These are phyloP conservation scores for Candida golubevii DNA, from an alignment of 805 yeast species.

Conservation along the genomic window DNA sequence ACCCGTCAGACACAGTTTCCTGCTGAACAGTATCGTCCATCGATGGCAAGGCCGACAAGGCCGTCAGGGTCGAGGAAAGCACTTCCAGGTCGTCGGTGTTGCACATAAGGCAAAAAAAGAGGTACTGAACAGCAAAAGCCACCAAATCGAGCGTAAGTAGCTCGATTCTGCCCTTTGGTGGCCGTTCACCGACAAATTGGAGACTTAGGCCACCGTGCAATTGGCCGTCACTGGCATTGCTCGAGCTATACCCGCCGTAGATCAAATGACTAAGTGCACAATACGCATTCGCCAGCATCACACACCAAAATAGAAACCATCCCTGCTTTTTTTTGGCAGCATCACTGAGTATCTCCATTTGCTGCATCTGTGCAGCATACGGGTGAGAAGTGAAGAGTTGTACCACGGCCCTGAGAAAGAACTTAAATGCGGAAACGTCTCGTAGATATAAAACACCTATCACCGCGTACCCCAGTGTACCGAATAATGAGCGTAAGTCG, in stretches of 20 bases:
- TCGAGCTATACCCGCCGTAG: conserved; percentile 21
- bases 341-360: conserved; percentile 16
- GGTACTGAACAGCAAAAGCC: conserved; percentile 25
- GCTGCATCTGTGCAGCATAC: conserved; percentile 16
- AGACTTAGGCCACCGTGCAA: conserved; percentile 33
- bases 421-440: conserved; percentile 36
- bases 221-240: conserved; percentile 15
- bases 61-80: conserved; percentile 11
- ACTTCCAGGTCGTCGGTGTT: conserved; percentile 29
- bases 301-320: conserved; percentile 23
- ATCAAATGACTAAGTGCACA: conserved; percentile 26
- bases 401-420: conserved; percentile 22
- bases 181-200: conserved; percentile 38
- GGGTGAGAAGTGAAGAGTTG: conserved; percentile 32
- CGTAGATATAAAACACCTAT: conserved; percentile 37
- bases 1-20: conserved; percentile 33
- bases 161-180: conserved; percentile 24
- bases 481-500: conserved; percentile 32
- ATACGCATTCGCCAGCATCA: conserved; percentile 21
- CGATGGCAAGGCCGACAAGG: not conserved
- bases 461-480: conserved; percentile 32
- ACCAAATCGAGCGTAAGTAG: conserved; percentile 26
- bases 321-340: conserved; percentile 25
- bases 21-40: conserved; percentile 13
- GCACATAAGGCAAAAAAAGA: conserved; percentile 32